Base-by-base conservation (phyloP, 2,329 filamentous ascomycete species). In the Curvularia spicifera region DNA sequence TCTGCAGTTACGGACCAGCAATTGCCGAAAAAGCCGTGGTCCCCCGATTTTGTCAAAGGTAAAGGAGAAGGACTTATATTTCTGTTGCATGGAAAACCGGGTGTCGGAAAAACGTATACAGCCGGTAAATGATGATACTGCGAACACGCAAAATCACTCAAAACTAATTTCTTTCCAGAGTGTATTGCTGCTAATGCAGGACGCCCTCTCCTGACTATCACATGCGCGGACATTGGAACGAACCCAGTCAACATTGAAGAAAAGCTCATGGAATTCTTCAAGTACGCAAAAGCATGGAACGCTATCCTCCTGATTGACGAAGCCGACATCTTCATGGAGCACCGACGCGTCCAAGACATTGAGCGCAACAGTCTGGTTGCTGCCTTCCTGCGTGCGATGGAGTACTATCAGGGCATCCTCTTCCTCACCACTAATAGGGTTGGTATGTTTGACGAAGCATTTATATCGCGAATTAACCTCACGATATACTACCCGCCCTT, bases 391-490 rank as follows among this genome's bases (percentile, higher is more conserved):
- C 63, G 72, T 0, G 68, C 67, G 0, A 61, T 78, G 8, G 76
- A 78, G 57, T 78, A 76, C 53, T 79, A 76, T 49, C 61, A 76
- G 43, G 77, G 76, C 1, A 71, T 79, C 15, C 58, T 79, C 1
- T 78, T 79, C 53, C 57, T 79, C n/a, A 79, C 75, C 0, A 60
- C 64, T 2, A 65, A 65, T 43, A 24, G 62, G 22, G 53, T 63
- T 2, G 58, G 61, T 51, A 92, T 89, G 0, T 95, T 96, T 69
- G 92, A 96, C 67, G 90, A 94, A 59, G 92, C 91, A 0, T 95
- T 96, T 81, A 89, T 93, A 70, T 91, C 88, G 4, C 86, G 92
- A 28, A 94, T 95, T 64, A 91, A 96, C 74, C 87, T 96, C 60
- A 90, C 91, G 0, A 79, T 96, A 13, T 84, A 89, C 35, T 96